phyloP scores from a whole-genome alignment of 2,329 filamentous ascomycete genomes.

The Xylaria sp. region DNA sequence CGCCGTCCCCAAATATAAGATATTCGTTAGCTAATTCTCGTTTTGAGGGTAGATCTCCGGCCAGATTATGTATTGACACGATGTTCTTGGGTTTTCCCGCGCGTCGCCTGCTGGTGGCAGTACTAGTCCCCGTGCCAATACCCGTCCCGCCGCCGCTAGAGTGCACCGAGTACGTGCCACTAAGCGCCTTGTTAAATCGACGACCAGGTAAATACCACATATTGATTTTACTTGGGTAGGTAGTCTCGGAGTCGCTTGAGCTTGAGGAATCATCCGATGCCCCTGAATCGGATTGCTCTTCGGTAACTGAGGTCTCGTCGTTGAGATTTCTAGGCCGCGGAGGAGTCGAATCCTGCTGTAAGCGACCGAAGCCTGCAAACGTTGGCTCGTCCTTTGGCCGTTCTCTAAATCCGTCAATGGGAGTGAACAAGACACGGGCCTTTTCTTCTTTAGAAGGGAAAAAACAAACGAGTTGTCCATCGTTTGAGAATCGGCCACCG shows the following conservation, averaged over 20 bases:
- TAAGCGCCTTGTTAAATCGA: slow-evolving; percentile 60
- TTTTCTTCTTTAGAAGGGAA: slow-evolving; percentile 72
- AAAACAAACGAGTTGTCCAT: slow-evolving; percentile 69
- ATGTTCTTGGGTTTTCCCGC: slow-evolving; percentile 66
- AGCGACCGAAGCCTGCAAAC: slow-evolving; percentile 62
- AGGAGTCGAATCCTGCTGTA: slow-evolving; percentile 56
- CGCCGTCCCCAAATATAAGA: slow-evolving; percentile 79
- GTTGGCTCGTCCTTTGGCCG: slow-evolving; percentile 59
- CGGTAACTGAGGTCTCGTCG: slow-evolving; percentile 58
- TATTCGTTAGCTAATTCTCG: slow-evolving; percentile 78
- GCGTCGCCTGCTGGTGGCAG: slow-evolving; percentile 57
- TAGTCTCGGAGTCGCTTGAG: slow-evolving; percentile 66
- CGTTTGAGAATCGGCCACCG: slow-evolving; percentile 65
- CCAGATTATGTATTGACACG: slow-evolving; percentile 74
- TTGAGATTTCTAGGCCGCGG: slow-evolving; percentile 53
- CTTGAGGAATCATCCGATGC: slow-evolving; percentile 56
- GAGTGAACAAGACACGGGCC: slow-evolving; percentile 54
- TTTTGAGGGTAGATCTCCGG: slow-evolving; percentile 77
- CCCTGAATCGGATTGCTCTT: slow-evolving; percentile 58
- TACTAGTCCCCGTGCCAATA: slow-evolving; percentile 62
- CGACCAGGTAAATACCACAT: slow-evolving; percentile 61
- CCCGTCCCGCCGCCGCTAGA: slow-evolving; percentile 67
- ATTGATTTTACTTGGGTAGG: slow-evolving; percentile 64
- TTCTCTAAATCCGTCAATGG: slow-evolving; percentile 53
- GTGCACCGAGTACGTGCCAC: slow-evolving; percentile 60